A percentile compares a stretch with the other conserved stretches of the same genome.
These are phyloP conservation scores for Graphiopsis chlorocephala DNA, from an alignment of 2,329 filamentous ascomycete species.

Conservation along the genomic window DNA sequence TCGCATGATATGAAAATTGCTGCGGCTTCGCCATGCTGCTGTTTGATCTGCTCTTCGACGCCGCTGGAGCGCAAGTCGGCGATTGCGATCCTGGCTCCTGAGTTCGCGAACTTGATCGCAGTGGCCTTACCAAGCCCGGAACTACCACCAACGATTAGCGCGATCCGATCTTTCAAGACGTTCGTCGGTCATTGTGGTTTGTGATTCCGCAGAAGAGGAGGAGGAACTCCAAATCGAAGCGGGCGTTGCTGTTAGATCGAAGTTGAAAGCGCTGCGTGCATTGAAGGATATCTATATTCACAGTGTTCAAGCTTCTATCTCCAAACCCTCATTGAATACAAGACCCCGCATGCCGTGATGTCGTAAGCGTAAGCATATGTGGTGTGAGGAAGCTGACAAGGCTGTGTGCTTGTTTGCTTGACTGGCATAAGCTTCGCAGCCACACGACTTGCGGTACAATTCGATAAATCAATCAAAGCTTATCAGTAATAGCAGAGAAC, in stretches of 20 bases:
- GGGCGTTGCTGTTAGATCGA: not conserved
- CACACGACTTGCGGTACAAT: not conserved
- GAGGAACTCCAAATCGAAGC: not conserved
- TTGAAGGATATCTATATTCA: too few species aligned
- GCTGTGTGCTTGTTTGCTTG: not conserved
- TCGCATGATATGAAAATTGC: slow-evolving; percentile 27
- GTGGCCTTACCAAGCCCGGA: slow-evolving; percentile 30
- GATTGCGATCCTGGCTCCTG: slow-evolving; percentile 27
- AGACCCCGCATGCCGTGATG: not conserved
- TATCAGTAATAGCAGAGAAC: not conserved
- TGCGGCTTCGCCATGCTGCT: slow-evolving; percentile 22
- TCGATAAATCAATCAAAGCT: not conserved
- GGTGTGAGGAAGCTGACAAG: not conserved
- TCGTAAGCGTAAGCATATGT: not conserved
- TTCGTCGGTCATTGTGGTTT: not conserved
- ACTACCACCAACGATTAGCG: slow-evolving; percentile 29
- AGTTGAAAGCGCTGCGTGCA: not conserved
- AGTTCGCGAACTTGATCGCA: slow-evolving; percentile 27
- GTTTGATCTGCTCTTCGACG: slow-evolving; percentile 23
- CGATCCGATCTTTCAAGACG: slow-evolving; percentile 29
- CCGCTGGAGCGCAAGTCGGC: slow-evolving; percentile 25
- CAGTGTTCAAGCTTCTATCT: not conserved
- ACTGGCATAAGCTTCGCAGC: not conserved
- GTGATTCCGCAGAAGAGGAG: not conserved
- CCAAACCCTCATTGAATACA: not conserved